Conservation (phyloP, 306 rosid genomes). For the Rubus idaeus region DNA sequence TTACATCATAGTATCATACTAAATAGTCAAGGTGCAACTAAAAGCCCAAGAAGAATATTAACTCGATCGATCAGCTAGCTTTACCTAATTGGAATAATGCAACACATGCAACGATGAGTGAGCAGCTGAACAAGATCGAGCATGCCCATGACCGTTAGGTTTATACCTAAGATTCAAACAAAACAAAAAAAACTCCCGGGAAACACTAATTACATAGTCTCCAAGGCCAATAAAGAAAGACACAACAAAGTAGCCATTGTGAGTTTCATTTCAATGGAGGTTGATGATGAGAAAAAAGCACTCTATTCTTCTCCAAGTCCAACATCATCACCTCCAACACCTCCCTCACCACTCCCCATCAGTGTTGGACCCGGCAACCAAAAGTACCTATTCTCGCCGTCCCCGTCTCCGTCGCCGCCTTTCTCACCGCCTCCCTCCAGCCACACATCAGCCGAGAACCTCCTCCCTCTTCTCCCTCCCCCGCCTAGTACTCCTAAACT, state of each 20-base stretch:
- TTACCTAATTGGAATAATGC: neutral
- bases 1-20: neutral
- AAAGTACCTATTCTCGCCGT: conserved; percentile 55
- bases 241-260: neutral
- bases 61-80: neutral
- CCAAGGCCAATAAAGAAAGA: conserved; percentile 2
- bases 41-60: neutral
- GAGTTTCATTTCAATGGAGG: conserved; percentile 24
- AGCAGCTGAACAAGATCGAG: neutral
- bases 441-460: conserved; percentile 48
- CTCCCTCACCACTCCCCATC: conserved; percentile 78
- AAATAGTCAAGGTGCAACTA: neutral
- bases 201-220: conserved; percentile 10
- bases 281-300: conserved; percentile 23
- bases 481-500: conserved; percentile 7
- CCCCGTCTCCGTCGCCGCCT: conserved; percentile 65
- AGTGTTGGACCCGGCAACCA: conserved; percentile 67
- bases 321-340: conserved; percentile 79
- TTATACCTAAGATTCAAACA: conserved; percentile 38
- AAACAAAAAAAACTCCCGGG: conserved; percentile 24
- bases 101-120: too few relatives aligned
- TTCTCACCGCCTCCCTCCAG: conserved; percentile 47
- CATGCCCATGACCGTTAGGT: conserved; percentile 53
- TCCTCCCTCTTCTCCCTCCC: conserved; percentile 52
- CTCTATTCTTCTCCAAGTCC: conserved; percentile 34